A percentile compares a stretch with the other conserved stretches of the same genome.
Conservation (phyloP, 768 basidiomycete genomes). For the Xerocomellus intermedius region DNA sequence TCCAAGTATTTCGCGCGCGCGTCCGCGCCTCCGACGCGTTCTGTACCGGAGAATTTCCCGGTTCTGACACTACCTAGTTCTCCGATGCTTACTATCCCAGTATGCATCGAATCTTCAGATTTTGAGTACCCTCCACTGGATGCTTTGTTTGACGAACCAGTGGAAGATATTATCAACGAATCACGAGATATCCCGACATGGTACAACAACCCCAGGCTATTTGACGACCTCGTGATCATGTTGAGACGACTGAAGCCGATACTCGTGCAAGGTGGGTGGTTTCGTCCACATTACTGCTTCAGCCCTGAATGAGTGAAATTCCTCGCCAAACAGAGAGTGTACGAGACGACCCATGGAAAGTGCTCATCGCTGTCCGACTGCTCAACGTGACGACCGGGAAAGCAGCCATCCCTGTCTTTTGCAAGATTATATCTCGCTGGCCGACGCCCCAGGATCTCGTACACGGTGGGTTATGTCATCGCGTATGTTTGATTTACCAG, state of each 20-base stretch:
- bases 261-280: constrained; percentile 28
- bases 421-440: constrained; percentile 54
- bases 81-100: constrained; percentile 3
- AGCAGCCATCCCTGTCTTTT: constrained; percentile 64
- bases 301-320: neutral
- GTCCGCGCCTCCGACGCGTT: neutral
- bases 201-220: constrained; percentile 5
- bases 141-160: neutral
- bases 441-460: constrained; percentile 54
- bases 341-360: constrained; percentile 61
- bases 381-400: constrained; percentile 70
- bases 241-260: constrained; percentile 31
- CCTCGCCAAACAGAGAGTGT: constrained; percentile 41
- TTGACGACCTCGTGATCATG: constrained; percentile 26
- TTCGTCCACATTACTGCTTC: neutral
- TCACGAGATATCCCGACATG: neutral
- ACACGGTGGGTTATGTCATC: constrained; percentile 41
- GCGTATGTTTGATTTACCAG: neutral
- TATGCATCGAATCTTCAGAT: constrained; percentile 5
- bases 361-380: constrained; percentile 63
- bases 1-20: constrained; percentile 22
- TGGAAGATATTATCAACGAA: neutral
- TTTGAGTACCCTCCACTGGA: neutral
- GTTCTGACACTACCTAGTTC: constrained; percentile 1
- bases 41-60: neutral